phyloP scores from a whole-genome alignment of 106 monocot genomes.

The Narthecium ossifragum region DNA sequence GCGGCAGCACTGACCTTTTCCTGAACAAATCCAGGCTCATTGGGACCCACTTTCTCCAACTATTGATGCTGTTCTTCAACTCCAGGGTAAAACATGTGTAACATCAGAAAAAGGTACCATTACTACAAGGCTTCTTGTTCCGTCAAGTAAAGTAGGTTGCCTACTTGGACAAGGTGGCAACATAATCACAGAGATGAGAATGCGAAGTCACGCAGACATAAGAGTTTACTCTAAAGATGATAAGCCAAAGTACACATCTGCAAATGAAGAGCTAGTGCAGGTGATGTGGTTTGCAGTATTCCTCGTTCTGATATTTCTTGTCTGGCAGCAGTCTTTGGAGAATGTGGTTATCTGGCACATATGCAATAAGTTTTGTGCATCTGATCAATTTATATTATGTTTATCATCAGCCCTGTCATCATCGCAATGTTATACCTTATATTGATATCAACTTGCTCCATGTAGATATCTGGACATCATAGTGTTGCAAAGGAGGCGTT shows the following conservation, averaged over 20 bases:
- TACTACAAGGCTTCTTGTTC: conserved; percentile 63
- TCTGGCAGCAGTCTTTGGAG: no score
- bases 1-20: not conserved
- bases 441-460: no score
- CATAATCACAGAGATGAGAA: conserved; percentile 77
- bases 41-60: conserved; percentile 56
- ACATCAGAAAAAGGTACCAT: conserved; percentile 40
- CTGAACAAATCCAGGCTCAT: conserved; percentile 27
- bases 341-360: no score
- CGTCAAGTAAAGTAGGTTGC: conserved; percentile 70
- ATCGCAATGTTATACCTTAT: no score
- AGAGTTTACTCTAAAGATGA: conserved; percentile 53
- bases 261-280: conserved; percentile 77
- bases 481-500: conserved; percentile 49
- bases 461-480: conserved; percentile 59
- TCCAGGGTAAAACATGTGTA: conserved; percentile 33
- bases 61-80: conserved; percentile 60
- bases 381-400: no score
- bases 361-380: no score
- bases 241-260: conserved; percentile 51
- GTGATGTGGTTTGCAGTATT: conserved; percentile 24
- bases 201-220: conserved; percentile 57
- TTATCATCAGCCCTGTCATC: not conserved
- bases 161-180: conserved; percentile 67
- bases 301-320: no score